Evolutionary conservation across 2,329 filamentous ascomycete species (phyloP).

Genomic region (Dothideomycetidae sp.): DNA sequence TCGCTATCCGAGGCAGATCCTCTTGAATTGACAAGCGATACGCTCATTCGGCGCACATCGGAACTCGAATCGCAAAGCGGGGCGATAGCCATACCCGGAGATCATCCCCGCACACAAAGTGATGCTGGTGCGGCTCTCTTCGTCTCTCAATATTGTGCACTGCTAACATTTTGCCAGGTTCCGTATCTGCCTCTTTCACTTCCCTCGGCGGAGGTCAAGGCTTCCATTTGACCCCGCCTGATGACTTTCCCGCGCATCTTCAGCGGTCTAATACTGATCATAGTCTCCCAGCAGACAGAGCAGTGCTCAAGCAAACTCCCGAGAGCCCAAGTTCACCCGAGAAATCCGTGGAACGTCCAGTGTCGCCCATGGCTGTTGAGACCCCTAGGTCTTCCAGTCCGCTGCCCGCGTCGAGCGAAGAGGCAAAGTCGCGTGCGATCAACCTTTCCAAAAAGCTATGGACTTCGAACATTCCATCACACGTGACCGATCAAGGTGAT

Average conservation of each 20-base stretch:
- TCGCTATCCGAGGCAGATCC: slow-evolving; percentile 54
- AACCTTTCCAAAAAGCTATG: slow-evolving; percentile 77
- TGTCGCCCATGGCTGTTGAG: slow-evolving; percentile 5
- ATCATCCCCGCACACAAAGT: slow-evolving; percentile 28
- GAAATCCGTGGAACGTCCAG: slow-evolving; percentile 5
- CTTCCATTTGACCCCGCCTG: neutral
- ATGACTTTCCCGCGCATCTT: neutral
- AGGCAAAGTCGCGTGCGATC: slow-evolving; percentile 71
- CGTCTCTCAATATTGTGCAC: no score
- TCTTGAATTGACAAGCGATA: slow-evolving; percentile 40
- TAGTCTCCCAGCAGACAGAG: slow-evolving; percentile 3
- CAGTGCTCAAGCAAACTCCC: slow-evolving; percentile 5
- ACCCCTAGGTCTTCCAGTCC: slow-evolving; percentile 53
- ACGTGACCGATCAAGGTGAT: slow-evolving; percentile 84
- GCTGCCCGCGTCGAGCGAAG: slow-evolving; percentile 53
- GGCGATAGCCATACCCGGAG: slow-evolving; percentile 14
- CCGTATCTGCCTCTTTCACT: neutral
- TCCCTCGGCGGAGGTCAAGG: neutral
- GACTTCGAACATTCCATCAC: slow-evolving; percentile 79
- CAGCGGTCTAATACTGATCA: slow-evolving; percentile 14
- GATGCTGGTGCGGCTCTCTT: slow-evolving; percentile 29
- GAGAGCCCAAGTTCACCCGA: neutral
- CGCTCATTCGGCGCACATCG: no score
- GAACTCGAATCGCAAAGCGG: slow-evolving; percentile 6
- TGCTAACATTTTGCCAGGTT: neutral